Conservation (phyloP, 2,329 filamentous ascomycete species). For the Fusarium concolor region DNA sequence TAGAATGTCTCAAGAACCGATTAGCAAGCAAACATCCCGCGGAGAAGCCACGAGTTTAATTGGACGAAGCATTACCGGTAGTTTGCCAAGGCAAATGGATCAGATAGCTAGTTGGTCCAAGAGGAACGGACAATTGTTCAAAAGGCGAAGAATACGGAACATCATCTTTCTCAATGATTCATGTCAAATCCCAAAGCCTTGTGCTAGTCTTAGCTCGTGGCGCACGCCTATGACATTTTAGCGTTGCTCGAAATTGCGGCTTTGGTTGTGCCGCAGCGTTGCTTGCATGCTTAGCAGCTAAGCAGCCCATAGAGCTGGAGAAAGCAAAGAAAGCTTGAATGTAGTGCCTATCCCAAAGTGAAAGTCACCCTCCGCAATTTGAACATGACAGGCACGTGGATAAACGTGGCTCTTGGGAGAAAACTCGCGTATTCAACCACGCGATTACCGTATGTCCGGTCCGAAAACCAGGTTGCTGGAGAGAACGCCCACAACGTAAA, state of each 20-base stretch:
- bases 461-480: conserved; percentile 36
- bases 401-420: conserved; percentile 1
- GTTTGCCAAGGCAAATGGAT: conserved; percentile 24
- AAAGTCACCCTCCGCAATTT: background rate
- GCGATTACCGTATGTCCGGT: conserved; percentile 14
- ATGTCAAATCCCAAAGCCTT: background rate
- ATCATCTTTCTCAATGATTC: conserved; percentile 2
- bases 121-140: conserved; percentile 13
- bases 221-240: background rate
- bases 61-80: conserved; percentile 34
- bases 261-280: background rate
- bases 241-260: conserved; percentile 1
- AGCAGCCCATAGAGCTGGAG: background rate
- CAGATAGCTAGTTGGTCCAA: background rate
- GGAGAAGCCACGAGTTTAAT: conserved; percentile 21
- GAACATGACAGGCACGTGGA: conserved; percentile 12
- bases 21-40: conserved; percentile 40
- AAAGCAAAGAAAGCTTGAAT: background rate
- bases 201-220: conserved; percentile 10
- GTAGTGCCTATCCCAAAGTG: background rate
- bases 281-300: background rate
- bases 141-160: conserved; percentile 13
- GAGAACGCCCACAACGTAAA: conserved; percentile 20
- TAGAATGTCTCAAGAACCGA: conserved; percentile 48
- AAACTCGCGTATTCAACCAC: conserved; percentile 9